Evolutionary conservation across 768 basidiomycete genomes (phyloP).

Genomic region (Mycena olivaceomarginata): DNA sequence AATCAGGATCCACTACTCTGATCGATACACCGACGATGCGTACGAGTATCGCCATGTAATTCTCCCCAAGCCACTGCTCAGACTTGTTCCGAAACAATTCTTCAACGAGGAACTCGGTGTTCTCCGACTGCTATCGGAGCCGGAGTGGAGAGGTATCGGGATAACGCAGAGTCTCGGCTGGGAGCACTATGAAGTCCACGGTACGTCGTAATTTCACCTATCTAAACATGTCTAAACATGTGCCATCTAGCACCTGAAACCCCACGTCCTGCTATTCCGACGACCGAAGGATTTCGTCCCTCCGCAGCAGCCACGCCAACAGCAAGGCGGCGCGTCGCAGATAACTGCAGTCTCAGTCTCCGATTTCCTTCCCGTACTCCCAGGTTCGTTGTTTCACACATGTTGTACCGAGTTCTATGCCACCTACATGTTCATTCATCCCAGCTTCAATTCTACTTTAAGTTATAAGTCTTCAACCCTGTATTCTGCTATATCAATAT

Average conservation of each 20-base stretch:
- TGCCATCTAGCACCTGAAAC: slow-evolving; percentile 84
- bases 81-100: slow-evolving; percentile 92
- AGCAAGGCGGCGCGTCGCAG: slow-evolving; percentile 43
- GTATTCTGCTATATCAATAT: slow-evolving; percentile 38
- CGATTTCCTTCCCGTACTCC: slow-evolving; percentile 6
- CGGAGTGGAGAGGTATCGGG: slow-evolving; percentile 97
- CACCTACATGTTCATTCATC: slow-evolving; percentile 34
- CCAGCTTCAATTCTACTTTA: slow-evolving; percentile 7
- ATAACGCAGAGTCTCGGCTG: slow-evolving; percentile 97
- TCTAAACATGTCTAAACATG: slow-evolving; percentile 7
- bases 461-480: slow-evolving; percentile 7
- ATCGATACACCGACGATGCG: slow-evolving; percentile 93
- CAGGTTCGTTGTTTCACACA: slow-evolving; percentile 21
- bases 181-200: slow-evolving; percentile 99
- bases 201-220: slow-evolving; percentile 60
- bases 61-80: slow-evolving; percentile 94
- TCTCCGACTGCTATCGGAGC: slow-evolving; percentile 88
- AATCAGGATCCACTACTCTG: slow-evolving; percentile 90
- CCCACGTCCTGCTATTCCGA: slow-evolving; percentile 95
- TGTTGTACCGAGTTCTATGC: slow-evolving; percentile 36
- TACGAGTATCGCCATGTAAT: slow-evolving; percentile 99
- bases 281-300: slow-evolving; percentile 82
- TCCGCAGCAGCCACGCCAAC: slow-evolving; percentile 66
- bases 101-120: slow-evolving; percentile 87
- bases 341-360: slow-evolving; percentile 16